Conservation (phyloP, 2,329 filamentous ascomycete genomes). For the Aspergillus luchuensis region DNA sequence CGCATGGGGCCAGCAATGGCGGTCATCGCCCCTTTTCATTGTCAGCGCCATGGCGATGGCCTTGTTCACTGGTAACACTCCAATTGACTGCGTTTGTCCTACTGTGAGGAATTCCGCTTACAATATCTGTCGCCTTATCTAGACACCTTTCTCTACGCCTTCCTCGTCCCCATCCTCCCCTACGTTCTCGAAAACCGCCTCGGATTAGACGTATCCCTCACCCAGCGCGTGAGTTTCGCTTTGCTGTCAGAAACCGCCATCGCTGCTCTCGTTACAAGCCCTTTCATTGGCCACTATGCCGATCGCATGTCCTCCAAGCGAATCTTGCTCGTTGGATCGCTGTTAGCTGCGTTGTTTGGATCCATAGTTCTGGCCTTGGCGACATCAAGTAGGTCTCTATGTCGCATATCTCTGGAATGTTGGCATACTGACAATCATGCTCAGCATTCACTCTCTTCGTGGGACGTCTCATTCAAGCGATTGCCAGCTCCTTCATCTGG, state of each 20-base stretch:
- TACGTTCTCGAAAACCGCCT: constrained; percentile 32
- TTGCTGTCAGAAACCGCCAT: constrained; percentile 31
- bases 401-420: not conserved
- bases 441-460: constrained; percentile 22
- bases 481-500: constrained; percentile 31
- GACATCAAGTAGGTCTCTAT: constrained; percentile 23
- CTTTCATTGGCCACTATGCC: constrained; percentile 28
- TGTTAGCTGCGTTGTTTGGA: constrained; percentile 25
- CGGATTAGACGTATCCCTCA: constrained; percentile 23
- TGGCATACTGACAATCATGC: not conserved
- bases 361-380: constrained; percentile 26
- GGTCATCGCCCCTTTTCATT: constrained; percentile 27
- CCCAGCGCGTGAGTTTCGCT: constrained; percentile 29
- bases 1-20: constrained; percentile 26
- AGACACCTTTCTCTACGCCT: constrained; percentile 35
- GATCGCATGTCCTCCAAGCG: constrained; percentile 24
- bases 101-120: not conserved
- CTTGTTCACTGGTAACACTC: constrained; percentile 23
- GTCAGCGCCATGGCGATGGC: constrained; percentile 28
- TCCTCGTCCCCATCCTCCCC: constrained; percentile 36
- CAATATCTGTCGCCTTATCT: not conserved
- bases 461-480: constrained; percentile 31
- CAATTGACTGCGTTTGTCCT: not conserved
- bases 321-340: constrained; percentile 23
- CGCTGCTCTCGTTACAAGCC: constrained; percentile 25